Conservation (phyloP, 139 green algal species). For the Ettlia oleoabundans region DNA sequence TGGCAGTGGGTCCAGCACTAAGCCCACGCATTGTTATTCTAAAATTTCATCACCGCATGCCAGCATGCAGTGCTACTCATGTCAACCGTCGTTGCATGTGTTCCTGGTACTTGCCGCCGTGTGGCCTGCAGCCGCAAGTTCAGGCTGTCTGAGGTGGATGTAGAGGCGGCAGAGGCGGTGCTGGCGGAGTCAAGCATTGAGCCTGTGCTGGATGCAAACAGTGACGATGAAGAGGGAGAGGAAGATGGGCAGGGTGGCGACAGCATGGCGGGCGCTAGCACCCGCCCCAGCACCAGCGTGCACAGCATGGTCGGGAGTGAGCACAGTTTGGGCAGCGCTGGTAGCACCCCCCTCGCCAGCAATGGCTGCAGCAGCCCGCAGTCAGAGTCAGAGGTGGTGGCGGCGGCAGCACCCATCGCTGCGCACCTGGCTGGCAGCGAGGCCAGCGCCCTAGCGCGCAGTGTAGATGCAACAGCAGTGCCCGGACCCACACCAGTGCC, state of each 20-base stretch:
- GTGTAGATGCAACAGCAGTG: too few species aligned
- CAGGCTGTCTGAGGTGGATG: conserved; percentile 10
- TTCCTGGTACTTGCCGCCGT: too few species aligned
- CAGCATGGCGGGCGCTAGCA: too few species aligned
- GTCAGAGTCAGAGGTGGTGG: background rate
- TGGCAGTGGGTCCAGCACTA: background rate
- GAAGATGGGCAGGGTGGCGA: too few species aligned
- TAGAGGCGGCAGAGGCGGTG: conserved; percentile 25
- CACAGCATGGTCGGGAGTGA: too few species aligned
- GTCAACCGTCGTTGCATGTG: too few species aligned
- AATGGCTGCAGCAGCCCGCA: conserved; percentile 14
- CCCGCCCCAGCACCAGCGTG: conserved; percentile 5
- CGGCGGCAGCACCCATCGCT: background rate
- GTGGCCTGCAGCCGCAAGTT: conserved; percentile 37
- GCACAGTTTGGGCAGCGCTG: too few species aligned
- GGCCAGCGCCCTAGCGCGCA: too few species aligned
- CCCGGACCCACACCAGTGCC: background rate
- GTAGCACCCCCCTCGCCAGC: conserved; percentile 14
- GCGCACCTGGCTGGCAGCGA: background rate
- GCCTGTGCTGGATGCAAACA: conserved; percentile 8
- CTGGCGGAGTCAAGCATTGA: conserved; percentile 17
- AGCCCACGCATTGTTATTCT: too few species aligned
- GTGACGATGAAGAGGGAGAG: background rate
- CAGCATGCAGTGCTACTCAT: too few species aligned
- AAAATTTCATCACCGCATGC: too few species aligned